Evolutionary conservation across 2,329 filamentous ascomycete species (phyloP), one percentile per base, ranked within the genome.

Genomic region (Lachnellula hyalina): DNA sequence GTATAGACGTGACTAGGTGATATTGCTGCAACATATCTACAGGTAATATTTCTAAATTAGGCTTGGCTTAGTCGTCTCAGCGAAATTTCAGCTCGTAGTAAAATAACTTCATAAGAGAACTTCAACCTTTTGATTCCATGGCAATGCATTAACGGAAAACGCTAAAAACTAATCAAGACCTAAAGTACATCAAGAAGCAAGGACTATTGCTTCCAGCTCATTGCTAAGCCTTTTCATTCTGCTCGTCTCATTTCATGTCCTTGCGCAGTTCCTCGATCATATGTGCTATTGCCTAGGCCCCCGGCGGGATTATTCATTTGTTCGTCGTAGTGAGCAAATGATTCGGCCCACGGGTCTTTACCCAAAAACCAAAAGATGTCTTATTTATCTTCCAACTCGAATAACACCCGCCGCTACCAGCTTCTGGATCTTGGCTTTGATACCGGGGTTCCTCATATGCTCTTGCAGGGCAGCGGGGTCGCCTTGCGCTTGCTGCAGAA

Each of bases 401-500:
- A 96, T 96, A 14, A 96, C 91, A 68, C 94, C 92, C 44, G 93
- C 92, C 52, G 90, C 90, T 63, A 96, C 86, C 66, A 97, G 77
- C 77, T 63, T 64, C 79, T 96, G 90, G 61, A 99, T 88, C 82
- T 96, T 96, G 66, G 82, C 82, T 57, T 85, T 81, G 64, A 99
- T 89, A 55, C 79, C 81, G 0, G 90, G 83, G 77, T 97, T 99
- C 78, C 86, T 89, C 89, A 99, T 96, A 74, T 99, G 95, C 73
- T 99, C 93, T 71, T 95, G 87, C 60, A 99, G 82, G 46, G 94
- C 94, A 48, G 87, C 87, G 17, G 94, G 94, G 68, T 99, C 89
- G 53, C 84, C 85, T 79, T 97, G 96, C 46, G 94, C 94, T 76
- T 99, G 94, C 72, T 97, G 92, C 54, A 97, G 83, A 63, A 96